Evolutionary conservation across 805 yeast genomes (phyloP).

Genomic region (Candida broadrunensis): DNA sequence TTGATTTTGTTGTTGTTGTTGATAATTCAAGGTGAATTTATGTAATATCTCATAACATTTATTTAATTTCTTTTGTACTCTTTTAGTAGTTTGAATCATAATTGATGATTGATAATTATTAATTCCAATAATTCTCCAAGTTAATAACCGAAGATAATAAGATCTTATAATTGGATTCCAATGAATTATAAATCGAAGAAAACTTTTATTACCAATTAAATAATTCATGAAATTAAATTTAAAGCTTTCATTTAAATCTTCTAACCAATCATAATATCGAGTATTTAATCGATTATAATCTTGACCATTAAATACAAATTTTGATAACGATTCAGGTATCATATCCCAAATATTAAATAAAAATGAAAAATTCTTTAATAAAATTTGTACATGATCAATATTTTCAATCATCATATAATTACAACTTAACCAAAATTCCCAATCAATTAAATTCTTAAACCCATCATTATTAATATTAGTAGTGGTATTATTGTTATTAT

Average conservation of each 20-base stretch:
- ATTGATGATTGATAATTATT: constrained; percentile 36
- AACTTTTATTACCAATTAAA: constrained; percentile 48
- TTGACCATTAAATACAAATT: constrained; percentile 3
- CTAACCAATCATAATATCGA: constrained; percentile 39
- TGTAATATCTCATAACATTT: constrained; percentile 21
- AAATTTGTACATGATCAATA: constrained; percentile 60
- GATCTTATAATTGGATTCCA: constrained; percentile 78
- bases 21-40: constrained; percentile 24
- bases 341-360: constrained; percentile 74
- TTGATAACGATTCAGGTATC: constrained; percentile 43
- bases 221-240: constrained; percentile 51
- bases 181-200: constrained; percentile 64
- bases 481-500: neutral
- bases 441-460: constrained; percentile 42
- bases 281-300: neutral
- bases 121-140: constrained; percentile 60
- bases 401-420: constrained; percentile 51
- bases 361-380: constrained; percentile 61
- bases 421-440: constrained; percentile 76
- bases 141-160: constrained; percentile 60
- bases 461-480: neutral
- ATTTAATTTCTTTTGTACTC: constrained; percentile 28
- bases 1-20: constrained; percentile 9
- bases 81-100: constrained; percentile 25
- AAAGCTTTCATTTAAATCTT: constrained; percentile 34